Conservation (phyloP, 257 asterid species). For the Capsicum rhomboideum region DNA sequence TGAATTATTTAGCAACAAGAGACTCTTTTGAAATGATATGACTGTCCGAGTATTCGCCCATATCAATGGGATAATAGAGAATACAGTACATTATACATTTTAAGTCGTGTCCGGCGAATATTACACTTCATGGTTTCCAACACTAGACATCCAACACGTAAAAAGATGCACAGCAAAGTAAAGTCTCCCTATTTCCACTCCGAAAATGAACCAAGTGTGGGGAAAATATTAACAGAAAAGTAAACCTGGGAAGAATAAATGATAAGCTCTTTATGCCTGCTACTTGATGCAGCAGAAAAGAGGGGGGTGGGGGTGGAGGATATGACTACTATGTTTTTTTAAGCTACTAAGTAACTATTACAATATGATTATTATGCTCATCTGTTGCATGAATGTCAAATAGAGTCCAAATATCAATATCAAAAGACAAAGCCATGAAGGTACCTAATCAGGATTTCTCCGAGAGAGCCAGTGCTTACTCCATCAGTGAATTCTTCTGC, state of each 20-base stretch:
- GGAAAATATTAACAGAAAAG: background rate
- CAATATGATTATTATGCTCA: background rate
- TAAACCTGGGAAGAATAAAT: background rate
- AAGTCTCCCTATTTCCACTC: background rate
- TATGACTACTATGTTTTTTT: background rate
- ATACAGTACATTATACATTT: background rate
- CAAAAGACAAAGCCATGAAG: background rate
- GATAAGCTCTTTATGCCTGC: background rate
- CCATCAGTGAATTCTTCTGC: slow-evolving; percentile 94
- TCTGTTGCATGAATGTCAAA: background rate
- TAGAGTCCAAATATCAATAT: background rate
- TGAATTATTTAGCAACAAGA: background rate
- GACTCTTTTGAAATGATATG: background rate
- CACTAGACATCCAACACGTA: background rate
- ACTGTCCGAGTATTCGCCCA: background rate
- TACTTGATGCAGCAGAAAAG: background rate
- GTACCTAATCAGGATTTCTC: slow-evolving; percentile 81
- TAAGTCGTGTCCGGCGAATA: background rate
- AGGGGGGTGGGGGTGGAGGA: background rate
- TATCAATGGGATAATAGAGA: background rate
- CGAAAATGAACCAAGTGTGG: background rate
- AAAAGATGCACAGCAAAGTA: background rate
- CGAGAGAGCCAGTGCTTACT: slow-evolving; percentile 78
- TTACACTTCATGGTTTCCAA: background rate
- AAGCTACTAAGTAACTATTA: background rate